phyloP scores from a whole-genome alignment of 108 stramenopile species.

The Skeletonema potamos region DNA sequence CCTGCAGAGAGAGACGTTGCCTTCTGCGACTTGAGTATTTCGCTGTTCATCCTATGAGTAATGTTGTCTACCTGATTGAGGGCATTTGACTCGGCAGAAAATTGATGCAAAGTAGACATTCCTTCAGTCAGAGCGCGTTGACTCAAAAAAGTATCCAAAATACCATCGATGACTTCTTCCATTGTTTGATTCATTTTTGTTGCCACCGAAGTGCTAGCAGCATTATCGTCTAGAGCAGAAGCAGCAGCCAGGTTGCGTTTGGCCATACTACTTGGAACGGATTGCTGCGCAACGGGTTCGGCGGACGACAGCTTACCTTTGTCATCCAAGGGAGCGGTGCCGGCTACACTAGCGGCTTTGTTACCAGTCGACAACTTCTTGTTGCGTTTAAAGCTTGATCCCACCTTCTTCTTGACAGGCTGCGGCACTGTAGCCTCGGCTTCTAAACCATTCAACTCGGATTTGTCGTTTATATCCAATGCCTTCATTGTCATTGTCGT shows the following conservation, averaged over 20 bases:
- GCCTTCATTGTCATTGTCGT: slow-evolving; percentile 3
- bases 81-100: slow-evolving; percentile 42
- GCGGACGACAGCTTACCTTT: background rate
- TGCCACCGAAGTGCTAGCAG: slow-evolving; percentile 4
- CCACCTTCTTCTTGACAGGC: slow-evolving; percentile 17
- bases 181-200: slow-evolving; percentile 15
- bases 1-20: slow-evolving; percentile 12
- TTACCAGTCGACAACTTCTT: slow-evolving; percentile 2
- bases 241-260: slow-evolving; percentile 19
- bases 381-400: slow-evolving; percentile 35
- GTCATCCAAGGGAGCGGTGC: background rate
- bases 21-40: slow-evolving; percentile 55
- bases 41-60: slow-evolving; percentile 51
- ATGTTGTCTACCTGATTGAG: slow-evolving; percentile 50
- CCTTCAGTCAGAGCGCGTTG: slow-evolving; percentile 65
- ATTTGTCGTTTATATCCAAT: slow-evolving; percentile 5
- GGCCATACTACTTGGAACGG: slow-evolving; percentile 20
- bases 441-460: background rate
- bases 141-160: slow-evolving; percentile 58
- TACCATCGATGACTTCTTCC: slow-evolving; percentile 73
- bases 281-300: slow-evolving; percentile 1
- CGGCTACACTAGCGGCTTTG: background rate
- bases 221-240: background rate
- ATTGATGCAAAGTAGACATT: slow-evolving; percentile 52
- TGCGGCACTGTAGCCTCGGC: background rate